Evolutionary conservation across 129 eudicot species (phyloP).

Genomic region (Lonicera japonica): DNA sequence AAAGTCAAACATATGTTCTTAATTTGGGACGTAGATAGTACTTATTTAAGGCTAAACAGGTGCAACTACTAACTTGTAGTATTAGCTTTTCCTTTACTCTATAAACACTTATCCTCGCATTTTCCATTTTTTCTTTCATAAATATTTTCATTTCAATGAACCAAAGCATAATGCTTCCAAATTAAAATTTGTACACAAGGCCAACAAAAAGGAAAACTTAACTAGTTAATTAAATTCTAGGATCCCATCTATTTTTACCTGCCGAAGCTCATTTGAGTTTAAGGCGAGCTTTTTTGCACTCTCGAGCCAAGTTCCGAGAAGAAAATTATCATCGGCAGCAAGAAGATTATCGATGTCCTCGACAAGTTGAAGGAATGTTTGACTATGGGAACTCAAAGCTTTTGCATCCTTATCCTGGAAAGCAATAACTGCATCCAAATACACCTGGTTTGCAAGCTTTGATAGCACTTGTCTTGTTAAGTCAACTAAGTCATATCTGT

Average conservation of each 20-base stretch:
- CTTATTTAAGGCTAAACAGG: no score
- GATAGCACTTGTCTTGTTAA: slow-evolving; percentile 84
- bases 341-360: slow-evolving; percentile 79
- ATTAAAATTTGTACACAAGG: no score
- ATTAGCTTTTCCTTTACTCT: no score
- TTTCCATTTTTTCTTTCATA: no score
- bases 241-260: slow-evolving; percentile 36
- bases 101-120: no score
- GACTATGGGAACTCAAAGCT: slow-evolving; percentile 39
- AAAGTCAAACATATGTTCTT: no score
- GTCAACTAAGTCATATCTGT: slow-evolving; percentile 98
- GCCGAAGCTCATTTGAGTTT: slow-evolving; percentile 50
- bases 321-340: slow-evolving; percentile 84
- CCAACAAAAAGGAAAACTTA: no score
- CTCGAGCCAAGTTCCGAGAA: slow-evolving; percentile 93
- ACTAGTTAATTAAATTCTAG: no score
- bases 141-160: no score
- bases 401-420: slow-evolving; percentile 51
- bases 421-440: slow-evolving; percentile 59
- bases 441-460: slow-evolving; percentile 81
- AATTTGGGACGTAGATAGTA: no score
- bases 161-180: no score
- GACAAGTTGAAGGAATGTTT: slow-evolving; percentile 64
- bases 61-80: no score
- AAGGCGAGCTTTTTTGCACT: slow-evolving; percentile 67